Base-by-base conservation (phyloP, 306 rosid species). In the Begonia loranthoides region DNA sequence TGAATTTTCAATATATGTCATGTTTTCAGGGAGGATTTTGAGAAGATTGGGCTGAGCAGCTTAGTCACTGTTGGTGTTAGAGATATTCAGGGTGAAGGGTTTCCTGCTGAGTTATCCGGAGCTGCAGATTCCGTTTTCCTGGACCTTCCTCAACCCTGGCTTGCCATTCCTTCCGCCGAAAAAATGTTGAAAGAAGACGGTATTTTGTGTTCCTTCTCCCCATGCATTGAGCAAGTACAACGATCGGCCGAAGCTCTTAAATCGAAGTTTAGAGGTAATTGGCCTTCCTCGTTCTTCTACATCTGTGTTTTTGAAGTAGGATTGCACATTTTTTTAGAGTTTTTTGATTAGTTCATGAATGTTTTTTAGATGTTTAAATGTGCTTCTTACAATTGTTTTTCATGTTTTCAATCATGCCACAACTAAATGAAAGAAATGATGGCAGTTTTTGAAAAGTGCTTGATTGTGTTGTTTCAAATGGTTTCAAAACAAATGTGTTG, bases 71-170 rank as follows among this genome's bases (percentile, higher is more conserved):
- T 84, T 36, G 68, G 73, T 41, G 94, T 81, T 57, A 81, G 88
- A 66, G 93, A 88, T 61, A 79, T 84, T 63, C 96, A 88, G 70
- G 93, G 86, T 15, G 78, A 81, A 60, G 96, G 94, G 50, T 88
- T 88, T 73, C 93, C 94, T 10, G 80, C 73, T 65, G 81, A 80
- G 52, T 67, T 71, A 54, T 49, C 56, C 10, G 76, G 83, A 54
- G 60, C 57, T 67, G 86, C 75, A 13, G 94, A 88, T 51, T 64
- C 94, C 8, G 74, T 79, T 57, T 88, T 84, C 74, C 70, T 88
- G 66, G 96, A 88, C 71, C 77, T 88, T 53, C 96, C 93, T 62
- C 95, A 88, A 63, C 95, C 96, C 19, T 88, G 95, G 93, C 68
- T 84, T 33, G 86, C 82, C 21, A 84, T 84, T 66, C 84, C 93